Evolutionary conservation across 768 basidiomycete species (phyloP).

Genomic region (Trametes punicea): DNA sequence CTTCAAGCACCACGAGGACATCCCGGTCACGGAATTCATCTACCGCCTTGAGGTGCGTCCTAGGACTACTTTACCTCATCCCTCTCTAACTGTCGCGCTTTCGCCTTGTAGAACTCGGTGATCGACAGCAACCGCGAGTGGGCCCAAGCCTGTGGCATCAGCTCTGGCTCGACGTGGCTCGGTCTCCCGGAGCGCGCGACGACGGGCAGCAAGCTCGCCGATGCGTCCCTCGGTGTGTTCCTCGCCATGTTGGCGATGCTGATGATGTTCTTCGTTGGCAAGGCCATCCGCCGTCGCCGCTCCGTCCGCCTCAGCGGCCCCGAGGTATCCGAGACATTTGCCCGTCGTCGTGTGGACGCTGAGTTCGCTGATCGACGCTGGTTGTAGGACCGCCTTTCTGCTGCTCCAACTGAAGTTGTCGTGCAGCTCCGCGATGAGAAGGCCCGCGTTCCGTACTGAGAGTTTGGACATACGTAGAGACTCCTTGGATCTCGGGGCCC

Average conservation of each 20-base stretch:
- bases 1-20: conserved; percentile 72
- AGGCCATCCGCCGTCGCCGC: conserved; percentile 28
- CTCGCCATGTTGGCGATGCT: conserved; percentile 37
- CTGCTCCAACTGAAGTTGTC: conserved; percentile 1
- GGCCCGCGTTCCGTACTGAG: conserved; percentile 1
- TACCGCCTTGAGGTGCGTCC: conserved; percentile 66
- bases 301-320: conserved; percentile 15
- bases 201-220: conserved; percentile 26
- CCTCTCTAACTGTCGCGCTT: neutral
- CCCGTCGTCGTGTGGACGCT: too few species aligned
- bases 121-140: conserved; percentile 44
- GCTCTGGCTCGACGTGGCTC: conserved; percentile 13
- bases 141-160: conserved; percentile 38
- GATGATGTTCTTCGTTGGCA: conserved; percentile 31
- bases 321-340: neutral
- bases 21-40: conserved; percentile 82
- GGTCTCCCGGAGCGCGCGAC: conserved; percentile 16
- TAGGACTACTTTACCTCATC: neutral
- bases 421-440: conserved; percentile 13
- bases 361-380: neutral
- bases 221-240: conserved; percentile 33
- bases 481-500: too few species aligned
- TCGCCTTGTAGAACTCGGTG: conserved; percentile 37
- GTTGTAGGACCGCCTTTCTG: conserved; percentile 7
- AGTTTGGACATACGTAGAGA: neutral